phyloP scores from a whole-genome alignment of 495 filamentous ascomycete species.

The Podospora conica region DNA sequence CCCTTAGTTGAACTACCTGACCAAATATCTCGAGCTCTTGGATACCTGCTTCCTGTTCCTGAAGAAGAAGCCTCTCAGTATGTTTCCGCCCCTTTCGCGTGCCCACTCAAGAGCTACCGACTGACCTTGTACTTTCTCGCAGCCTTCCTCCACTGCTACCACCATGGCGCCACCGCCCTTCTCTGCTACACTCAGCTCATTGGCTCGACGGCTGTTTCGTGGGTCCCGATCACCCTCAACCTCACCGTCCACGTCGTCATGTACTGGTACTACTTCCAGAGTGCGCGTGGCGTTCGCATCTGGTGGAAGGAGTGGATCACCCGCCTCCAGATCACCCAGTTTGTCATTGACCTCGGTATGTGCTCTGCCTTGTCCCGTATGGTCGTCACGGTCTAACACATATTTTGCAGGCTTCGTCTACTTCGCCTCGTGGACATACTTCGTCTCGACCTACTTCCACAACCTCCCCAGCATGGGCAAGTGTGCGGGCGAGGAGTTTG shows the following conservation, averaged over 20 bases:
- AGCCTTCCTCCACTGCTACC: constrained; percentile 85
- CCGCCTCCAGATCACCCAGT: constrained; percentile 77
- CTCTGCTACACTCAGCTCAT: constrained; percentile 83
- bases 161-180: constrained; percentile 74
- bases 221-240: constrained; percentile 74
- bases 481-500: constrained; percentile 96
- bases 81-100: constrained; percentile 13
- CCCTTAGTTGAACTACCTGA: constrained; percentile 73
- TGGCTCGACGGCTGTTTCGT: constrained; percentile 70
- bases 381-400: constrained; percentile 15
- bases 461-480: constrained; percentile 73
- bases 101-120: not conserved
- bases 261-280: constrained; percentile 80
- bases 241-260: constrained; percentile 73
- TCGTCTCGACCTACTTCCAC: constrained; percentile 85
- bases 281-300: constrained; percentile 70
- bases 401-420: constrained; percentile 71
- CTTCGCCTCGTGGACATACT: constrained; percentile 93
- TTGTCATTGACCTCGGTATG: constrained; percentile 72
- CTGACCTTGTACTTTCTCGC: not conserved
- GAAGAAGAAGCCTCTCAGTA: constrained; percentile 84
- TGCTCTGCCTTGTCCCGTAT: not conserved
- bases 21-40: constrained; percentile 74
- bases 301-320: constrained; percentile 94
- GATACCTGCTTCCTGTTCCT: constrained; percentile 78